Evolutionary conservation across 2,329 filamentous ascomycete genomes (phyloP).

Genomic region (Stagonosporopsis rhizophila): DNA sequence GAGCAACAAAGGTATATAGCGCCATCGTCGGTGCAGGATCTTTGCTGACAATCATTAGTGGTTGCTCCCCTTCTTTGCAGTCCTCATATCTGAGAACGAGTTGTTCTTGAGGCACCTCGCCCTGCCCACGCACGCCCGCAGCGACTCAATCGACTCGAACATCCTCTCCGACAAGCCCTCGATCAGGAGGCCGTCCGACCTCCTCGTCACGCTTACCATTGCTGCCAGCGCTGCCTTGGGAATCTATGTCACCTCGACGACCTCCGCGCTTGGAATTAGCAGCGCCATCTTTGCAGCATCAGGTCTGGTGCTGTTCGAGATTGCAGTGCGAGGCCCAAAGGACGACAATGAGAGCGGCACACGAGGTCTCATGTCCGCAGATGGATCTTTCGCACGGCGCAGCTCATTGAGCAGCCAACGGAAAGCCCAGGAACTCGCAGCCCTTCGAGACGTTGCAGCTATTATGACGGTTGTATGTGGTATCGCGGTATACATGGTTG

Average conservation of each 20-base stretch:
- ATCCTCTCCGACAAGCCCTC: conserved; percentile 23
- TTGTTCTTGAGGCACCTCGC: conserved; percentile 32
- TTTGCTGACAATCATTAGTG: conserved; percentile 33
- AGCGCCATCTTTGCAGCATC: conserved; percentile 51
- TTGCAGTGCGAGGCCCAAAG: conserved; percentile 35
- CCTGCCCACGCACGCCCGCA: conserved; percentile 31
- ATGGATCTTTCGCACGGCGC: conserved; percentile 41
- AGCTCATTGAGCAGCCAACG: conserved; percentile 31
- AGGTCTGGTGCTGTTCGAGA: conserved; percentile 52
- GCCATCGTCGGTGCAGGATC: too few relatives aligned
- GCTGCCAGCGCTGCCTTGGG: conserved; percentile 48
- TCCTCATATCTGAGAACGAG: conserved; percentile 40
- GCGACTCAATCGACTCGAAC: conserved; percentile 31
- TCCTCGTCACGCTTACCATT: conserved; percentile 45
- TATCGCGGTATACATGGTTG: conserved; percentile 37
- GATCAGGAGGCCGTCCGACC: conserved; percentile 31
- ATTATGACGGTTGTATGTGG: conserved; percentile 38
- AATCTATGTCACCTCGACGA: conserved; percentile 43
- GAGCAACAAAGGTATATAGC: conserved; percentile 53
- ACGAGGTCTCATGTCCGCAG: conserved; percentile 46
- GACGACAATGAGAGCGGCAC: conserved; percentile 34
- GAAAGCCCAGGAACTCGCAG: conserved; percentile 34
- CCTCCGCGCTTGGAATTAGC: conserved; percentile 51
- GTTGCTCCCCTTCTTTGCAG: conserved; percentile 44
- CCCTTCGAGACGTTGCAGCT: conserved; percentile 40